phyloP scores from a whole-genome alignment of 805 yeast species.

The Metschnikowia rubicola region DNA sequence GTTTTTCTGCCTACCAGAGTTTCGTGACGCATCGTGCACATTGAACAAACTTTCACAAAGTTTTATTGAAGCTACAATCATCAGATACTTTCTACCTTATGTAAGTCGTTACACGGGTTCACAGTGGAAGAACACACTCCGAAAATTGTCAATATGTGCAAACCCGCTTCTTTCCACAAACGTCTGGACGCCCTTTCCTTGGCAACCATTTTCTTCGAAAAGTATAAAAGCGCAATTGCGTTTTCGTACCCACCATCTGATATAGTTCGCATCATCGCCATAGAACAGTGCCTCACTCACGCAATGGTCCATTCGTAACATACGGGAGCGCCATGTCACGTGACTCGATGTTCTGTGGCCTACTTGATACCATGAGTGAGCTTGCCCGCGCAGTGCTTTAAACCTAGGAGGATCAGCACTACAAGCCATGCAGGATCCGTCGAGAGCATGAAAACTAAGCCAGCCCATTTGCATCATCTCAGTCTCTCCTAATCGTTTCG shows the following conservation, averaged over 20 bases:
- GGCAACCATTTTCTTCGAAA: not conserved
- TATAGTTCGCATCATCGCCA: not conserved
- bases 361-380: not conserved
- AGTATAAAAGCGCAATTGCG: not conserved
- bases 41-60: too few species aligned
- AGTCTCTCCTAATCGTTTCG: too few species aligned
- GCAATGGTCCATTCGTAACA: not conserved
- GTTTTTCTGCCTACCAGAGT: too few species aligned
- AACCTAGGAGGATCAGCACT: too few species aligned
- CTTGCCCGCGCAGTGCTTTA: too few species aligned
- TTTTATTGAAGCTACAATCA: too few species aligned
- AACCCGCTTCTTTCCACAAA: not conserved
- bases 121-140: not conserved
- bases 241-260: not conserved
- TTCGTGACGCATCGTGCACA: too few species aligned
- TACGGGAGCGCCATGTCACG: not conserved
- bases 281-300: not conserved
- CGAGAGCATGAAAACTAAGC: too few species aligned
- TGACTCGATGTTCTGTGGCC: not conserved
- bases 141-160: not conserved
- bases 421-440: too few species aligned
- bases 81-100: too few species aligned
- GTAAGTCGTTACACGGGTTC: too few species aligned
- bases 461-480: too few species aligned
- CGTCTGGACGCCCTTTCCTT: not conserved